phyloP scores from a whole-genome alignment of 306 rosid genomes.

The Cucumis sativus region Cucumber_9930_V3 NC_026660.2:28683501-28684000 shows the following conservation, averaged over 20 bases:
- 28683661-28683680: not conserved
- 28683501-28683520: not conserved
- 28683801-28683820: not conserved
- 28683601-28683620: not conserved
- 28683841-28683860: not conserved
- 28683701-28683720: not conserved
- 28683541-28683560: too few relatives aligned
- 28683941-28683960: not conserved
- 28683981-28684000: constrained; percentile 9
- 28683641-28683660: not conserved
- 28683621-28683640: too few relatives aligned
- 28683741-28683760: not conserved
- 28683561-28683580: too few relatives aligned
- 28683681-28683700: not conserved
- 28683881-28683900: not conserved
- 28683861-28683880: not conserved
- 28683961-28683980: not conserved
- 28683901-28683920: constrained; percentile 1
- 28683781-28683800: not conserved
- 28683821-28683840: not conserved
- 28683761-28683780: not conserved
- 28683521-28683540: not conserved
- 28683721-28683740: not conserved
- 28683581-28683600: not conserved
- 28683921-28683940: not conserved